Base-by-base conservation (phyloP, 331 rosid species). In the Rhamnella rubrinervis region DNA sequence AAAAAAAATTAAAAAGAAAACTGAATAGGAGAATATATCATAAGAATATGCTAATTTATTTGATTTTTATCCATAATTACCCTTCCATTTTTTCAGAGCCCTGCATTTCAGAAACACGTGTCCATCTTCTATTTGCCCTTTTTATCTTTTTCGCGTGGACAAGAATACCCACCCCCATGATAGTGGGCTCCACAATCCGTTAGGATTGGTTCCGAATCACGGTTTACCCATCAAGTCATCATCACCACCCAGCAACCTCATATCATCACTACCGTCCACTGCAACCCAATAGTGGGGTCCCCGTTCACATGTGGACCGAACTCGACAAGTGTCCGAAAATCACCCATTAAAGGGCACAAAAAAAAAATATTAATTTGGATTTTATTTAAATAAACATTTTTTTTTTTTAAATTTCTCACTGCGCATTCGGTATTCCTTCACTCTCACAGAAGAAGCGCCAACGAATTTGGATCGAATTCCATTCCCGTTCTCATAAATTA, bases 391-490 rank as follows among this genome's bases (percentile, higher is more conserved):
- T 23, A 23, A 23, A 23, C 23, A 23, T 0, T 23, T 23, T 23
- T 23, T 23, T 44, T 8, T 0, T 1, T 16, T n/a, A 3, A 0
- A 8, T 64, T 25, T 23, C 20, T 56, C 61, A 56, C 65, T 21
- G 37, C 25, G 49, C 23, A 23, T 23, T 23, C 23, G 7, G 8
- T 9, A 44, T 44, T 44, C 49, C 49, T 21, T 67, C 50, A 18
- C 41, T 58, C 55, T 50, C 71, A 66, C 83, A 47, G 69, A 85
- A 76, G 79, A 71, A 78, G 88, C 90, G 86, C 83, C 85, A 85
- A 69, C 72, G 84, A 79, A 78, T 81, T 66, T 83, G 87, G 82
- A 83, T 85, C 90, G 74, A 31, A 72, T 85, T 83, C 77, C 72
- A 59, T 40, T 16, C 58, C 41, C 40, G 52, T 67, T 51, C 60